These are phyloP conservation scores for Chloranthus sessilifolius DNA, from an alignment of 164 flowering plant species.

Conservation along the genomic window DNA sequence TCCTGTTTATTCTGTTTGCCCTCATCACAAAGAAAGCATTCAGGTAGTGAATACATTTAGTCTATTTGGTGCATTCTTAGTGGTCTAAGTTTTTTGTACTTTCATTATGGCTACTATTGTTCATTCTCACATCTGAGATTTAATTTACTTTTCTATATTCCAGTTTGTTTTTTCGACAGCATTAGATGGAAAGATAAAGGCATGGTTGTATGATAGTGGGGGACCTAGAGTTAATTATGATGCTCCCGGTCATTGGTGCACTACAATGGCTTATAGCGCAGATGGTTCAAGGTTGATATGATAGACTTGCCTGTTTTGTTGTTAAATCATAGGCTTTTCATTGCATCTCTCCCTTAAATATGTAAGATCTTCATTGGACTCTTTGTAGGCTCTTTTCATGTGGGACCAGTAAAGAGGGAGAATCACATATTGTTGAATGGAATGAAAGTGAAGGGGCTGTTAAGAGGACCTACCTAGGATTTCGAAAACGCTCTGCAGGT, in stretches of 20 bases:
- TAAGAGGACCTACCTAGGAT: conserved; percentile 72
- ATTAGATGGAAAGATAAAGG: conserved; percentile 87
- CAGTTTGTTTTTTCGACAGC: conserved; percentile 94
- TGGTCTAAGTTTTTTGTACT: neutral
- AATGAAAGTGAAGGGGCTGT: conserved; percentile 95
- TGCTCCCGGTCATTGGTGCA: conserved; percentile 90
- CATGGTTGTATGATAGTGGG: conserved; percentile 84
- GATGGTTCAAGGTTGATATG: conserved; percentile 73
- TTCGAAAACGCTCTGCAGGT: conserved; percentile 67
- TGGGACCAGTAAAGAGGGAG: conserved; percentile 92
- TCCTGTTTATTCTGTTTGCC: conserved; percentile 86
- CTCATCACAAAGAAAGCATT: conserved; percentile 81
- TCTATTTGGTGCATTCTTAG: neutral
- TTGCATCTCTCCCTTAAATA: neutral
- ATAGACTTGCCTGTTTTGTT: conserved; percentile 3
- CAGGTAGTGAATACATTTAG: conserved; percentile 39
- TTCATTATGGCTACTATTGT: neutral
- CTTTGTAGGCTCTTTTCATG: conserved; percentile 73
- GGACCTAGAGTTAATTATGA: conserved; percentile 91
- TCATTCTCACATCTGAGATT: conserved; percentile 9
- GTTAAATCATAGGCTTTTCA: neutral
- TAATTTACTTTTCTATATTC: conserved; percentile 10
- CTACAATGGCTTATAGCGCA: conserved; percentile 89
- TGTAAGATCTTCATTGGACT: conserved; percentile 1
- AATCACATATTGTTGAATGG: conserved; percentile 85